These are phyloP conservation scores for barley (Hordeum vulgare) DNA, from an alignment of 176 grass and related monocot genomes.

Conservation along the genomic window DNA sequence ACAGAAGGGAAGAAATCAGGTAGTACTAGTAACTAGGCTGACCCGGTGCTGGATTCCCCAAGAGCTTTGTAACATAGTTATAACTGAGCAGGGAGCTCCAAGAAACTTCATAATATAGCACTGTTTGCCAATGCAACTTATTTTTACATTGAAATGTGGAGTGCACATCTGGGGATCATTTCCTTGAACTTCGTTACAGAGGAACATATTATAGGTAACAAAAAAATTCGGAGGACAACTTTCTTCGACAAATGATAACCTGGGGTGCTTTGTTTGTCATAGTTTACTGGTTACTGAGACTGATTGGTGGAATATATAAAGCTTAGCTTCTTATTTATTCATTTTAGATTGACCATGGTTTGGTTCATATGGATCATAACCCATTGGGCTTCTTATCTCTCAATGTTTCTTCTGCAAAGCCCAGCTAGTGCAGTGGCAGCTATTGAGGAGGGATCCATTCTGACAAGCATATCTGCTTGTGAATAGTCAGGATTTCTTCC, in stretches of 20 bases:
- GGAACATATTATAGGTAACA: background rate
- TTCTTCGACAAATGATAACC: background rate
- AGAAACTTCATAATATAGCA: background rate
- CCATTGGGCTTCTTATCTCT: background rate
- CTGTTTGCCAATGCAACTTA: background rate
- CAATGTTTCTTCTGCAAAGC: background rate
- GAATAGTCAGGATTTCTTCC: background rate
- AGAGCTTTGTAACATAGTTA: background rate
- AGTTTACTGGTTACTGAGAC: background rate
- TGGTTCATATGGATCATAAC: background rate
- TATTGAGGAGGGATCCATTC: background rate
- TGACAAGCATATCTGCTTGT: background rate
- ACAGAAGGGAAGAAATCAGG: background rate
- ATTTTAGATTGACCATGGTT: background rate
- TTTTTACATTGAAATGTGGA: conserved; percentile 5
- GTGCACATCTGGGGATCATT: background rate
- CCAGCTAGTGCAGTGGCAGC: background rate
- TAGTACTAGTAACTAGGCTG: background rate
- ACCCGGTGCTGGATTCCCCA: background rate
- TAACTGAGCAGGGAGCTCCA: background rate
- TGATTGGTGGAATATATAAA: background rate
- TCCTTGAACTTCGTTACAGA: background rate
- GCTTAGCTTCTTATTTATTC: background rate
- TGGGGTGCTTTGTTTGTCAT: background rate
- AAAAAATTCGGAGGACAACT: background rate